Evolutionary conservation across 2,329 filamentous ascomycete genomes (phyloP), one percentile per base, ranked within the genome.

Genomic region (Cordyceps fumosorosea): DNA sequence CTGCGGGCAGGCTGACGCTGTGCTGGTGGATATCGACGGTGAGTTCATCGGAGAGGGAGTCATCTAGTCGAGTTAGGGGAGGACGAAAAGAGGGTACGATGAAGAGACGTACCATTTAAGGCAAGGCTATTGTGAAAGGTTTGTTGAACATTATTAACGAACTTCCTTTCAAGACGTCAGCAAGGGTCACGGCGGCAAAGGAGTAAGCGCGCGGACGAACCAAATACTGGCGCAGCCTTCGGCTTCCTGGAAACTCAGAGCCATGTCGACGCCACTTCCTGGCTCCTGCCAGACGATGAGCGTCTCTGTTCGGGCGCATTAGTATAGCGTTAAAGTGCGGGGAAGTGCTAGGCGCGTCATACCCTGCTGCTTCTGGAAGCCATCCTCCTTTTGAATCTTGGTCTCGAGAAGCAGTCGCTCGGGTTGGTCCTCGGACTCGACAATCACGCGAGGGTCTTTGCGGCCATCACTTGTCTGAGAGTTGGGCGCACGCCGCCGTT

Each of bases 341-440:
- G 55, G 45, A 32, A 56, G 48, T 34, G n/a, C 16, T 32, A 45
- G 7, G 64, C 40, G 57, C 34, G 60, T 73, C 79, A 70, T 84
- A 89, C 91, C 91, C 88, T 98, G 93, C 76, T 99, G 95, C 77
- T 97, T 96, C 77, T 98, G 93, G 73, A 98, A 98, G 64, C 90
- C 90, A 84, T 98, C 93, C 71, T 97, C 93, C 74, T 92, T 96
- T 65, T 87, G 86, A 66, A 99, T 96, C 71, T 85, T 89, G 44
- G 93, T 96, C 75, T 97, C 91, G 63, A 99, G 81, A 44, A 99
- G 81, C 66, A 91, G 84, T 66, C 91, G 86, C 59, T 89, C 85
- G 56, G 92, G 91, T 65, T 96, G 86, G 67, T 98, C 95, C 78
- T 99, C 95, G 63, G 93, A 96, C 70, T 96, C 87, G 69, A 99